phyloP scores from a whole-genome alignment of 495 filamentous ascomycete genomes.

The Daldinia concentrica region DNA sequence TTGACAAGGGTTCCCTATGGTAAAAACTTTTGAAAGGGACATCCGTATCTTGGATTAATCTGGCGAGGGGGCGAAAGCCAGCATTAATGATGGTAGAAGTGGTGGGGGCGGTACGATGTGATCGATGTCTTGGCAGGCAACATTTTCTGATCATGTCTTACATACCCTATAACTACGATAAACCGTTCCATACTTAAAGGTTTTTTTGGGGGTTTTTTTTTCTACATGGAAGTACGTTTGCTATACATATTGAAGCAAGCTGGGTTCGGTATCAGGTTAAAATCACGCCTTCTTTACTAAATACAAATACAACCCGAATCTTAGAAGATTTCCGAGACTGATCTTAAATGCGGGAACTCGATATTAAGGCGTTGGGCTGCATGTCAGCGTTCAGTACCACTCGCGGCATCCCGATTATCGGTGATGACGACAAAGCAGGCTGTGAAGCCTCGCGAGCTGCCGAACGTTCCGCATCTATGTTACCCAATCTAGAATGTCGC shows the following conservation, averaged over 20 bases:
- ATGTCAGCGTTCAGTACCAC: neutral
- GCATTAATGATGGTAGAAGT: no score
- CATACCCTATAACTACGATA: neutral
- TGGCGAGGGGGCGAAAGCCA: no score
- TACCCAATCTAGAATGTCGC: constrained; percentile 16
- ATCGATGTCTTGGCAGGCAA: constrained; percentile 34
- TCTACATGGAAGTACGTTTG: neutral
- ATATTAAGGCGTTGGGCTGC: neutral
- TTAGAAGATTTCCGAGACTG: neutral
- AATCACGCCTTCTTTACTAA: no score
- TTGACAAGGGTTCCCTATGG: no score
- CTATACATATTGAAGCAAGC: neutral
- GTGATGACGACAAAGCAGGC: constrained; percentile 31
- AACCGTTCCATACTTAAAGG: no score
- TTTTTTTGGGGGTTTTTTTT: no score
- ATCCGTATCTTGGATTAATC: no score
- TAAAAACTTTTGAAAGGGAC: no score
- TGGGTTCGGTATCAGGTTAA: neutral
- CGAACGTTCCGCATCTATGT: constrained; percentile 28
- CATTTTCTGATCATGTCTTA: constrained; percentile 14
- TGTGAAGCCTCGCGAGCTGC: constrained; percentile 17
- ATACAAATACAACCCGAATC: no score
- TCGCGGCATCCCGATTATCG: constrained; percentile 2
- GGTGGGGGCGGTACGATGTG: constrained; percentile 6
- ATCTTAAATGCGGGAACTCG: neutral